phyloP scores from a whole-genome alignment of 805 yeast genomes.

The Candida ascalaphidarum region DNA sequence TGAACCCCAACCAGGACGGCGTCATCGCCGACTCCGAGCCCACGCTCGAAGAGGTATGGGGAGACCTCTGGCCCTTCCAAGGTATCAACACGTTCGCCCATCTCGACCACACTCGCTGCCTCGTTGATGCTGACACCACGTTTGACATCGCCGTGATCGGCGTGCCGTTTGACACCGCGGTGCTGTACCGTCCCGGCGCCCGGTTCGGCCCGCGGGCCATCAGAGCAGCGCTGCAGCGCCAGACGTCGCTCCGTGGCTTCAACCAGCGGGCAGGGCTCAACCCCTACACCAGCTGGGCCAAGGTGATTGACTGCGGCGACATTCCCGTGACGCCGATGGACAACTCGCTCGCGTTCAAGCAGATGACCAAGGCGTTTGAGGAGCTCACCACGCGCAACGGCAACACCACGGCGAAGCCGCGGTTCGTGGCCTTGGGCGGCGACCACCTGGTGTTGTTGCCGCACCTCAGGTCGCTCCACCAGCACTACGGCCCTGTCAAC shows the following conservation, averaged over 20 bases:
- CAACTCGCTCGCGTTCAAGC: slow-evolving; percentile 41
- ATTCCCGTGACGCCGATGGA: slow-evolving; percentile 56
- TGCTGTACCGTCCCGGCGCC: slow-evolving; percentile 73
- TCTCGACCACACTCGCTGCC: slow-evolving; percentile 51
- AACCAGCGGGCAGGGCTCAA: slow-evolving; percentile 54
- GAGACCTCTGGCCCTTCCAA: slow-evolving; percentile 62
- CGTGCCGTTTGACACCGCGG: slow-evolving; percentile 79
- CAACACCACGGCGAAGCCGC: slow-evolving; percentile 28
- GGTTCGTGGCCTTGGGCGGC: slow-evolving; percentile 70
- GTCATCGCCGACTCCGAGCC: slow-evolving; percentile 7
- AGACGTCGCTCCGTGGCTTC: slow-evolving; percentile 59
- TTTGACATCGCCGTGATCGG: slow-evolving; percentile 73
- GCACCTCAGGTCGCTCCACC: slow-evolving; percentile 55
- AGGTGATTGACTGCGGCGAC: slow-evolving; percentile 47
- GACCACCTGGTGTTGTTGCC: slow-evolving; percentile 75
- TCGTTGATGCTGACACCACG: slow-evolving; percentile 33
- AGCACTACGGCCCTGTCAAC: slow-evolving; percentile 57
- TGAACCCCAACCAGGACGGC: too few species aligned
- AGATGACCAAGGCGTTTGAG: slow-evolving; percentile 46
- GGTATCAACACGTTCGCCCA: slow-evolving; percentile 73
- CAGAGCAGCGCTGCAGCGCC: slow-evolving; percentile 63
- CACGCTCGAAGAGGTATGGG: slow-evolving; percentile 58
- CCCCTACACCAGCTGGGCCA: slow-evolving; percentile 44
- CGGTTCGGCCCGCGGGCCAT: slow-evolving; percentile 76
- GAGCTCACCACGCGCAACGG: slow-evolving; percentile 42